Evolutionary conservation across 495 filamentous ascomycete genomes (phyloP), one percentile per base, ranked within the genome.

Genomic region (Penicillium parvum): DNA sequence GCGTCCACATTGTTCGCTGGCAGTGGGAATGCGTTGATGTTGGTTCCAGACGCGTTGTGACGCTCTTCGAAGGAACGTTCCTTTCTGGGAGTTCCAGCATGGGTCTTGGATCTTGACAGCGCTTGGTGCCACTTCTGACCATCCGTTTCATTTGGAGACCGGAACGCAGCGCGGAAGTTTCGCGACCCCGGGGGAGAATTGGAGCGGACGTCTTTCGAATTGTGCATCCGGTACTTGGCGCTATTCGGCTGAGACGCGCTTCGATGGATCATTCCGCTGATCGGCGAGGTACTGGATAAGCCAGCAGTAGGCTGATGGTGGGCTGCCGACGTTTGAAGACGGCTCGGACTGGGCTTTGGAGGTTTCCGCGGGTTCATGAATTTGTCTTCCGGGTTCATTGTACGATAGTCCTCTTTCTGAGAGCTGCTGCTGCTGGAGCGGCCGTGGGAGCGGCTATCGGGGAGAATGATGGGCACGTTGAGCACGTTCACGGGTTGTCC

Each of bases 401-500:
- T 91, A 53, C 78, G 83, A 47, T 77, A 75, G 29, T 79, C 71
- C 6, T 63, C 59, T 16, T 63, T 63, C 25, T 62, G 47, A 6
- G 65, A 68, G 38, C 66, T 65, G 15, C 50, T 47, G 29, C 67
- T 71, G 8, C 50, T 57, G 7, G 62, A 63, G n/a, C 59, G 63
- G n/a, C 58, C 52, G 37, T 65, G 63, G 5, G 50, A 59, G 6
- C 65, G 61, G 23, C 65, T 61, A 38, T 75, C 68, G 8, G 76
- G 74, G 34, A 70, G 52, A 61, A 94, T 82, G 38, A 82, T 68
- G 7, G 90, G 90, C 3, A 96, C 81, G 27, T 83, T 81, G 18
- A 96, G 69, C 14, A 88, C 75, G 57, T 96, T 95, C 58, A 95
- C 78, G 1, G 76, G 75, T 61, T 95, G 90, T 12, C 90, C 90